phyloP scores from a whole-genome alignment of 257 asterid genomes.

The Gentiana dahurica region DNA sequence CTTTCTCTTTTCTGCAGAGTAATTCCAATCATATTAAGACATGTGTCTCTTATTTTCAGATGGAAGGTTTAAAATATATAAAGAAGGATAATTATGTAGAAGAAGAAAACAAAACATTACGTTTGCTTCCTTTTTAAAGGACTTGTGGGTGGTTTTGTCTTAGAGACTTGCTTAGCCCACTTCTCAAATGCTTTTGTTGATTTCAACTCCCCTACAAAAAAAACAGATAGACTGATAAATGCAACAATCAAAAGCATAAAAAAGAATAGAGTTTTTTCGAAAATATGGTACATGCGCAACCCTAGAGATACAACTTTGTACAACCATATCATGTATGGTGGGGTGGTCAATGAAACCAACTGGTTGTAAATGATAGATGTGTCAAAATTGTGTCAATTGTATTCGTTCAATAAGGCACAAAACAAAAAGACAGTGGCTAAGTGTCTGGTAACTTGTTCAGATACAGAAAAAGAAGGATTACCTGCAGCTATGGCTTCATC shows the following conservation, averaged over 20 bases:
- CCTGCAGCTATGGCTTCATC: constrained; percentile 78
- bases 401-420: too few species aligned
- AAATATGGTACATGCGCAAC: not conserved
- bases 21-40: not conserved
- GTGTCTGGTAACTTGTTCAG: not conserved
- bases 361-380: too few species aligned
- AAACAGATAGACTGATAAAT: not conserved
- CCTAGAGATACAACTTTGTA: not conserved
- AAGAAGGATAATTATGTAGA: not conserved
- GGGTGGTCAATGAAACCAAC: too few species aligned
- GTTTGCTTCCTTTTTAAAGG: constrained; percentile 56
- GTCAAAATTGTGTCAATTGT: too few species aligned
- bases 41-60: not conserved
- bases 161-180: constrained; percentile 81
- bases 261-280: not conserved
- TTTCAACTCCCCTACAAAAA: constrained; percentile 47
- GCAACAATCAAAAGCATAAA: not conserved
- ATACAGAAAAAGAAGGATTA: constrained; percentile 11
- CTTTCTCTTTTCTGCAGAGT: constrained; percentile 46
- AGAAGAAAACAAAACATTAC: constrained; percentile 28
- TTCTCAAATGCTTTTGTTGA: constrained; percentile 63
- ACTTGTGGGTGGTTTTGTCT: constrained; percentile 82
- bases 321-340: too few species aligned
- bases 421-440: too few species aligned
- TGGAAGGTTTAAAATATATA: constrained; percentile 2